Evolutionary conservation across 805 yeast genomes (phyloP).

Genomic region (Candida awuae): DNA sequence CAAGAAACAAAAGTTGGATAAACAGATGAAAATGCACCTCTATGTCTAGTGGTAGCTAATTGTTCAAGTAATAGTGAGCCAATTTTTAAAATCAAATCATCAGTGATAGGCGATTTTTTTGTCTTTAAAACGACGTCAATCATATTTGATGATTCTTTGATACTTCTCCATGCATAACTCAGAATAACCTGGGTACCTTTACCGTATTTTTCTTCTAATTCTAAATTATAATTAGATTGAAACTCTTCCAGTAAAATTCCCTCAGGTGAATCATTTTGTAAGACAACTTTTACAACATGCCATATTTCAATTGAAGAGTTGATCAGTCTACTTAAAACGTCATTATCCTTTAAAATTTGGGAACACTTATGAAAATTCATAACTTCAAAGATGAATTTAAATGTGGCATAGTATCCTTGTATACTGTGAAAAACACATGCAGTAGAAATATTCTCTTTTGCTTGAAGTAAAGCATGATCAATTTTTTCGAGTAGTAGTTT

Average conservation of each 20-base stretch:
- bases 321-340: constrained; percentile 10
- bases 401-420: constrained; percentile 64
- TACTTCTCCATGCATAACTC: constrained; percentile 75
- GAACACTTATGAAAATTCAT: constrained; percentile 12
- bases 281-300: constrained; percentile 37
- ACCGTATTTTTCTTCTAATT: constrained; percentile 28
- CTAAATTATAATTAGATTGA: constrained; percentile 30
- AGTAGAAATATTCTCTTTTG: constrained; percentile 28
- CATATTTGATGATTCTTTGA: constrained; percentile 64
- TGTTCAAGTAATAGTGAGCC: constrained; percentile 59
- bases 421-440: constrained; percentile 46
- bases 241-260: constrained; percentile 48
- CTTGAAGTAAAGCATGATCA: constrained; percentile 27
- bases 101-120: constrained; percentile 20
- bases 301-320: constrained; percentile 27
- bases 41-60: constrained; percentile 67
- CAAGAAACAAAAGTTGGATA: constrained; percentile 70
- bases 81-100: constrained; percentile 24
- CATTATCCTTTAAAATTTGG: constrained; percentile 3
- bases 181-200: constrained; percentile 39
- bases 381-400: constrained; percentile 32
- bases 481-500: constrained; percentile 29
- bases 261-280: constrained; percentile 66
- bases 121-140: constrained; percentile 36
- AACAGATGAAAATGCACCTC: constrained; percentile 88